These are phyloP conservation scores for Curvularia sp. DNA, from an alignment of 2,329 filamentous ascomycete genomes.

Conservation along the genomic window DNA sequence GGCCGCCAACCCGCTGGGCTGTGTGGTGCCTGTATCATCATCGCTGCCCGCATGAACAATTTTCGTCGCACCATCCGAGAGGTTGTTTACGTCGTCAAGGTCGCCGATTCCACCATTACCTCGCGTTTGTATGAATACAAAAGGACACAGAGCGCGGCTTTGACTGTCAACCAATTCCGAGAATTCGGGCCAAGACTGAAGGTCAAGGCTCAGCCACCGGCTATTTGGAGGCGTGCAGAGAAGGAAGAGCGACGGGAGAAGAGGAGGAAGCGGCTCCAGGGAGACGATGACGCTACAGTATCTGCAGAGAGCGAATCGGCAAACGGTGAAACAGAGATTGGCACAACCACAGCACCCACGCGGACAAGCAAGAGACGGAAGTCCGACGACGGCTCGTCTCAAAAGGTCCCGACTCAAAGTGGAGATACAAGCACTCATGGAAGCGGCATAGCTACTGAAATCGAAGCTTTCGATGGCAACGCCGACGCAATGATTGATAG, in stretches of 20 bases:
- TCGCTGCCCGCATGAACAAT: constrained; percentile 98
- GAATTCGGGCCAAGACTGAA: constrained; percentile 72
- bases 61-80: constrained; percentile 91
- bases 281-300: constrained; percentile 19
- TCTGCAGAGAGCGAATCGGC: constrained; percentile 11
- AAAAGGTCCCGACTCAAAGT: constrained; percentile 14
- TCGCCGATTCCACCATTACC: constrained; percentile 90
- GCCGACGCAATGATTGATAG: constrained; percentile 32
- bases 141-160: constrained; percentile 78
- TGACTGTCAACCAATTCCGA: constrained; percentile 88
- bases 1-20: constrained; percentile 92
- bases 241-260: constrained; percentile 51
- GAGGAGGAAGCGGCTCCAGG: constrained; percentile 23
- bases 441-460: constrained; percentile 16
- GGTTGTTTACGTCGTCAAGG: constrained; percentile 97
- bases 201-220: constrained; percentile 72
- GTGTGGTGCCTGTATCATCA: constrained; percentile 90
- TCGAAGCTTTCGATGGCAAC: constrained; percentile 34
- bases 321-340: constrained; percentile 19
- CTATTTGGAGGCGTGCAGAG: constrained; percentile 73
- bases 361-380: constrained; percentile 38
- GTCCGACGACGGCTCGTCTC: constrained; percentile 29
- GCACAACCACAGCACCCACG: constrained; percentile 16
- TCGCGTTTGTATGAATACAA: constrained; percentile 93
- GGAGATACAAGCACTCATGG: constrained; percentile 14